Percentiles rank a stretch among this genome's conserved stretches.
Conservation (phyloP, 768 basidiomycete genomes). For the Exsudoporus frostii region DNA sequence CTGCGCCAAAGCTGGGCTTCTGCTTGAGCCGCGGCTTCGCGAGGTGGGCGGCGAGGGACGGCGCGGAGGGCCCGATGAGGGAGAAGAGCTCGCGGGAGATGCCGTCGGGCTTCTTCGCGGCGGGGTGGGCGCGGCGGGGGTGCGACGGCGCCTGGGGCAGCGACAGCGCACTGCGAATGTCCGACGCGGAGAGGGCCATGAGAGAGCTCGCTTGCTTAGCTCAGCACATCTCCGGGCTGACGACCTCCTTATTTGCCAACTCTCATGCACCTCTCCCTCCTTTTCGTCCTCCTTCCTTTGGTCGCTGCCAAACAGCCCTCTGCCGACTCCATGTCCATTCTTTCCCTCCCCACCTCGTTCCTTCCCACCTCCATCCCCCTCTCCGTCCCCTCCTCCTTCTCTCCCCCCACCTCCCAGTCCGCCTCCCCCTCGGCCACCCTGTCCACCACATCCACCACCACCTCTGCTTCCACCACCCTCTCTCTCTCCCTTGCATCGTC, state of each 20-base stretch:
- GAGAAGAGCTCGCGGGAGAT: slow-evolving; percentile 92
- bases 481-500: neutral
- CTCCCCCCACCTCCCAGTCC: neutral
- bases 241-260: neutral
- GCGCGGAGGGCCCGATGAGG: slow-evolving; percentile 91
- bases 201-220: neutral
- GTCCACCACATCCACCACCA: neutral
- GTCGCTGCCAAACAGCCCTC: neutral
- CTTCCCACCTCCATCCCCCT: neutral
- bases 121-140: slow-evolving; percentile 41
- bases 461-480: neutral
- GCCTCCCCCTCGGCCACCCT: neutral
- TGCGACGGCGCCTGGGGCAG: slow-evolving; percentile 41
- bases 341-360: neutral
- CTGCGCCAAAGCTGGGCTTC: slow-evolving; percentile 70
- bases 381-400: neutral
- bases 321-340: neutral
- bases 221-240: neutral
- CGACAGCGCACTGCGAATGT: slow-evolving; percentile 81
- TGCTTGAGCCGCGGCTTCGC: slow-evolving; percentile 84
- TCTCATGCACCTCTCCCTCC: neutral
- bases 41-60: slow-evolving; percentile 75
- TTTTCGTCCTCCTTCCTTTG: neutral
- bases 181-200: slow-evolving; percentile 73
- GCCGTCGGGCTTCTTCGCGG: slow-evolving; percentile 74